These are phyloP conservation scores for Sophora flavescens DNA, from an alignment of 306 rosid genomes.

Conservation along the genomic window DNA sequence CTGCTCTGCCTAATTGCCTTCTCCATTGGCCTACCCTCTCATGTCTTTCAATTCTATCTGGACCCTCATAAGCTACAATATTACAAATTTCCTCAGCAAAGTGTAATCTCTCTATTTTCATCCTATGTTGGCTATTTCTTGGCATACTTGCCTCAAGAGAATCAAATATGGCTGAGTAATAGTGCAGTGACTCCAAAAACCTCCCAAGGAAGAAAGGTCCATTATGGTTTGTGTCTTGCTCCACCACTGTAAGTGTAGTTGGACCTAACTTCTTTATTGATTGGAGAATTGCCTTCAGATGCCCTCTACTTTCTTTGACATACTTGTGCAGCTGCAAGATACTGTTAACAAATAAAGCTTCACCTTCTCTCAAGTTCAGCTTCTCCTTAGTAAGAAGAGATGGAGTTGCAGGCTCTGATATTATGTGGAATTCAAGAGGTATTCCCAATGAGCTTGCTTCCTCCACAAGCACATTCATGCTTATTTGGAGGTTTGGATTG, in stretches of 20 bases:
- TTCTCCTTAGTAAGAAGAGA: slow-evolving; percentile 65
- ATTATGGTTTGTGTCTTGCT: slow-evolving; percentile 86
- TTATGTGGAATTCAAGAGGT: slow-evolving; percentile 52
- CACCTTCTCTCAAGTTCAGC: slow-evolving; percentile 71
- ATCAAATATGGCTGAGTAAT: slow-evolving; percentile 83
- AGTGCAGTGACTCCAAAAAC: slow-evolving; percentile 77
- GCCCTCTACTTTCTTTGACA: slow-evolving; percentile 76
- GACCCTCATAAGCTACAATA: slow-evolving; percentile 68
- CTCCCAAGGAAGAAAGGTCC: slow-evolving; percentile 89
- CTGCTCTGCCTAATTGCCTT: slow-evolving; percentile 74
- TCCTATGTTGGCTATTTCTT: slow-evolving; percentile 62
- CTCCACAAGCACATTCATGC: slow-evolving; percentile 61
- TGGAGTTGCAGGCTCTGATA: slow-evolving; percentile 59
- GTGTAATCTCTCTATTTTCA: slow-evolving; percentile 69
- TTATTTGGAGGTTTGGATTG: slow-evolving; percentile 46
- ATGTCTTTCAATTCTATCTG: slow-evolving; percentile 71
- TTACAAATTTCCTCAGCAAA: slow-evolving; percentile 69
- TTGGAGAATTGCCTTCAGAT: slow-evolving; percentile 69
- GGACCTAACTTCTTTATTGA: slow-evolving; percentile 75
- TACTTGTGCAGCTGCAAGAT: slow-evolving; percentile 68
- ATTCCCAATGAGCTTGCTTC: slow-evolving; percentile 71
- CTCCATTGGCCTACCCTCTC: slow-evolving; percentile 80
- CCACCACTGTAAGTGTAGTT: slow-evolving; percentile 61
- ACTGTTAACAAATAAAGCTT: slow-evolving; percentile 66
- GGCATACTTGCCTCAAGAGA: slow-evolving; percentile 73